Evolutionary conservation across 1,284 basidiomycete genomes (phyloP).

Genomic region (Ganoderma leucocontextum): DNA sequence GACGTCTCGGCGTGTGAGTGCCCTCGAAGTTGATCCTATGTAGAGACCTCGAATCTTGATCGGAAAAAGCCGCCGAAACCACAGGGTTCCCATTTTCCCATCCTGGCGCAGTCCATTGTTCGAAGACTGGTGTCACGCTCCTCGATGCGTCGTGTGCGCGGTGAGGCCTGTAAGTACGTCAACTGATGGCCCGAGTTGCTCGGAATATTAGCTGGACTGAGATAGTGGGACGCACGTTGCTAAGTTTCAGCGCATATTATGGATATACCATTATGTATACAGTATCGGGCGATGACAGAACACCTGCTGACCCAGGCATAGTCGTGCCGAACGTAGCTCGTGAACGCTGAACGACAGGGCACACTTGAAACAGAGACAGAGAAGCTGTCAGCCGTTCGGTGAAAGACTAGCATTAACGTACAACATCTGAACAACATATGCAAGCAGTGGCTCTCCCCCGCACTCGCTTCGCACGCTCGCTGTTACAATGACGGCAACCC

Average conservation of each 20-base stretch:
- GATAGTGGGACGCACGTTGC: constrained; percentile 6
- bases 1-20: neutral
- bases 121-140: constrained; percentile 2
- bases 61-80: neutral
- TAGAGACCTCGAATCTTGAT: neutral
- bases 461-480: constrained; percentile 1
- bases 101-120: constrained; percentile 1
- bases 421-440: neutral
- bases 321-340: neutral
- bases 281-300: neutral
- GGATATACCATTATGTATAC: neutral
- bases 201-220: neutral
- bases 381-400: constrained; percentile 6
- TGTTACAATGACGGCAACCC: neutral
- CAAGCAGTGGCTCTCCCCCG: neutral
- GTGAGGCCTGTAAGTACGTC: neutral
- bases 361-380: neutral
- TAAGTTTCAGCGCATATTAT: neutral
- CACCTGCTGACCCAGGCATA: neutral
- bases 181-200: neutral
- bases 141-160: neutral
- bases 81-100: neutral
- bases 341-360: neutral
- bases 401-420: constrained; percentile 7
- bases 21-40: neutral